Percentiles rank a stretch among this genome's conserved stretches.
These are phyloP conservation scores for Trichosporon asahii DNA, from an alignment of 1,284 basidiomycete species.

Conservation along the genomic window DNA sequence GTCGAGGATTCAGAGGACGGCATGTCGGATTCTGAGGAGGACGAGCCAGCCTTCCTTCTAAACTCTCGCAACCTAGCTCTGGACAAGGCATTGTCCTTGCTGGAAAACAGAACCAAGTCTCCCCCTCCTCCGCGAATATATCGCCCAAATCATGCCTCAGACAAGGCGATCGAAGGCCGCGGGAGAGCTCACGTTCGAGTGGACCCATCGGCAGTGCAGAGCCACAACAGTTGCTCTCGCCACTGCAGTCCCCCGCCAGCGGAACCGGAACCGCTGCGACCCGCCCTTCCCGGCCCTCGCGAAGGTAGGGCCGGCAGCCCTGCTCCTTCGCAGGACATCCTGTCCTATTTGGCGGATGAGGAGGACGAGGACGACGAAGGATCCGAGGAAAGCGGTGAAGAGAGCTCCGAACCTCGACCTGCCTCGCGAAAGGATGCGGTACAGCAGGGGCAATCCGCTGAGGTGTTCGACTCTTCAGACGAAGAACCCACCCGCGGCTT, in stretches of 20 bases:
- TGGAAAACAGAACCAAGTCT: not conserved
- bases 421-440: not conserved
- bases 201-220: conserved; percentile 22
- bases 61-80: conserved; percentile 25
- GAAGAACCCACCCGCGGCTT: conserved; percentile 18
- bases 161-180: not conserved
- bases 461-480: not conserved
- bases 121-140: not conserved
- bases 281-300: conserved; percentile 35
- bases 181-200: conserved; percentile 38
- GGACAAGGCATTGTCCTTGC: conserved; percentile 22
- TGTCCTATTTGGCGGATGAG: conserved; percentile 52
- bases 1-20: conserved; percentile 43
- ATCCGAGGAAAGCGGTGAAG: not conserved
- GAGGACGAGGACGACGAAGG: conserved; percentile 60
- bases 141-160: not conserved
- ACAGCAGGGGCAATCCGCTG: conserved; percentile 14
- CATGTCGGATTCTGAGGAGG: conserved; percentile 33
- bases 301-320: conserved; percentile 41
- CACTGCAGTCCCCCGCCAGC: conserved; percentile 42
- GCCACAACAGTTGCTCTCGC: conserved; percentile 32
- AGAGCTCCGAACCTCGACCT: not conserved
- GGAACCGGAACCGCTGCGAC: conserved; percentile 14
- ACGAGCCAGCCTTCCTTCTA: conserved; percentile 13
- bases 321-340: conserved; percentile 29